Base-by-base conservation (phyloP, 495 filamentous ascomycete genomes). In the Sporormia fimetaria region DNA sequence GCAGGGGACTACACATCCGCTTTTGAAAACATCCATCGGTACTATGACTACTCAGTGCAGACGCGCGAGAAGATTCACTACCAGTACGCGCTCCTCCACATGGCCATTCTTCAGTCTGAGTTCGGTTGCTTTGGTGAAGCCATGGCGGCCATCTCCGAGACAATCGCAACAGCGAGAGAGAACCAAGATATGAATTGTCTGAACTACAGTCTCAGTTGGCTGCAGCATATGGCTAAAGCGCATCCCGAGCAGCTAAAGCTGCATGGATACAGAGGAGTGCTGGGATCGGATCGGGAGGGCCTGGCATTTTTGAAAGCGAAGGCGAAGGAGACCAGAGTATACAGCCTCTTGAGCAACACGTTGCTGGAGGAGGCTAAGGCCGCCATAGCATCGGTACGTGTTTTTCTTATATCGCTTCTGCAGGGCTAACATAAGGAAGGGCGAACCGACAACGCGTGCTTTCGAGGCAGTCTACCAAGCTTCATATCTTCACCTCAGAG, bases 1-100 rank as follows among this genome's bases (percentile, higher is more conserved):
- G 74, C 86, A 8, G 92, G 92, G 0, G 88, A 96, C 59, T 94
- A 88, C 55, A 74, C 84, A 9, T 80, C 78, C 0, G 80, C 88
- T 0, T 87, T 95, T 57, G 87, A 98, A 44, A 79, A 80, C 47
- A 71, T 98, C 20, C 88, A 98, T 58, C 79, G 86, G 26, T 96
- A 94, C 60, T 98, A 94, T 56, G 90, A 98, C 59, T 94, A 94
- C 62, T 90, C 84, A 4, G 87, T 95, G 83, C 83, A 92, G 46
- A 83, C 76, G 49, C 65, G 76, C 18, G 82, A 92, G 56, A 76
- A 81, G 15, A 73, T 73, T n/a, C 86, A 87, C 48, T 96, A 96
- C 57, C 90, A 95, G 52, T 96, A 95, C 57, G 92, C 92, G 9
- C 66, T 95, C n/a, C 73, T 98, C 47, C 94, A 94, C 55, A 68